Evolutionary conservation across 352 stramenopile species (phyloP).

Genomic region (Phytophthora litchii): DNA sequence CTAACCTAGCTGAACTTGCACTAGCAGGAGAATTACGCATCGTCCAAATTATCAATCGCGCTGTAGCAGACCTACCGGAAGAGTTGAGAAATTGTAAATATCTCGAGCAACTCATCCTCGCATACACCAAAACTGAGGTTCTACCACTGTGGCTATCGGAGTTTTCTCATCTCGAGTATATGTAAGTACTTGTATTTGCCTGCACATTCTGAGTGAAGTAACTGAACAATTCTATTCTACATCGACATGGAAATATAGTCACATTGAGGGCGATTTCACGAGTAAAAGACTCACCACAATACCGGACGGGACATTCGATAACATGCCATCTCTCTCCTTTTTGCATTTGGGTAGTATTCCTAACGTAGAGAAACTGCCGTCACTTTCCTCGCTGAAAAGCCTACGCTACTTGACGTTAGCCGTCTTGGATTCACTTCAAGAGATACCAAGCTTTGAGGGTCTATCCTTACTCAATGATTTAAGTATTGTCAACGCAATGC

Average conservation of each 20-base stretch:
- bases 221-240: too few relatives aligned
- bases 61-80: slow-evolving; percentile 40
- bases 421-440: slow-evolving; percentile 11
- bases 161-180: slow-evolving; percentile 41
- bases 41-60: slow-evolving; percentile 56
- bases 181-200: slow-evolving; percentile 31
- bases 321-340: slow-evolving; percentile 44
- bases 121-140: slow-evolving; percentile 43
- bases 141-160: slow-evolving; percentile 37
- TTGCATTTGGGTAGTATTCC: slow-evolving; percentile 40
- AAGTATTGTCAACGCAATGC: slow-evolving; percentile 20
- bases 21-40: slow-evolving; percentile 43
- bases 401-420: slow-evolving; percentile 47
- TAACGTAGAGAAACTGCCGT: slow-evolving; percentile 34
- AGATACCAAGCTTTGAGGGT: slow-evolving; percentile 36
- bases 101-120: slow-evolving; percentile 42
- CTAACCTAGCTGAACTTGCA: slow-evolving; percentile 34
- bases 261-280: slow-evolving; percentile 42
- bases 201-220: too few relatives aligned
- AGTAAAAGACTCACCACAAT: slow-evolving; percentile 25
- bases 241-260: slow-evolving; percentile 6
- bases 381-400: slow-evolving; percentile 28
- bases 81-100: slow-evolving; percentile 37
- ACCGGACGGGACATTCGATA: slow-evolving; percentile 27
- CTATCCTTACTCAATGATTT: slow-evolving; percentile 23